Evolutionary conservation across 257 asterid genomes (phyloP).

Genomic region (Solanum tarapatanum): DNA sequence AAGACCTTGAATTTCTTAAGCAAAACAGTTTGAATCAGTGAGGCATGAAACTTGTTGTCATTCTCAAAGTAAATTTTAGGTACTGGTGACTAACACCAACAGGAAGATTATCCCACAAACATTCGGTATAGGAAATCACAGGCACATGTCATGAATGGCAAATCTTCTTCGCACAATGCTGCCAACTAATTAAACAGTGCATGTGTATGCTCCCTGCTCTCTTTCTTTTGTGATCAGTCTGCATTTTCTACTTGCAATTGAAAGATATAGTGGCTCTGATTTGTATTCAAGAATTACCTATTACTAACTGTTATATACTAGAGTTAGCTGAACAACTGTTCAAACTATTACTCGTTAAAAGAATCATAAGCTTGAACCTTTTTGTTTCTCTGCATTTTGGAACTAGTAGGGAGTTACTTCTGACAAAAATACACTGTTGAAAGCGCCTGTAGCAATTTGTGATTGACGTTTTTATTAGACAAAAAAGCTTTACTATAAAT

Average conservation of each 20-base stretch:
- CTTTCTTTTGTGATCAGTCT: background rate
- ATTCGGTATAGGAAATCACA: background rate
- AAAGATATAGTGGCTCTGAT: background rate
- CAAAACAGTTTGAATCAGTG: conserved; percentile 9
- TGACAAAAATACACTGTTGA: background rate
- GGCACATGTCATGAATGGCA: background rate
- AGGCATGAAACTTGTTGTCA: background rate
- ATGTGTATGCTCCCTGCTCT: background rate
- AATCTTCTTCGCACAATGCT: background rate
- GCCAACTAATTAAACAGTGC: background rate
- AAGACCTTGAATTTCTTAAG: conserved; percentile 75
- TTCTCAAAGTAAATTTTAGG: background rate
- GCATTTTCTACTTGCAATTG: background rate
- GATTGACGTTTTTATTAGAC: background rate
- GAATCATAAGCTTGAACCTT: background rate
- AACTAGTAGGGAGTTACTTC: background rate
- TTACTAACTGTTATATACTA: background rate
- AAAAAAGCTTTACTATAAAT: background rate
- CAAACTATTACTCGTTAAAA: background rate
- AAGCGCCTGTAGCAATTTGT: background rate
- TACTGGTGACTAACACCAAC: background rate
- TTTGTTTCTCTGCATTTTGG: background rate
- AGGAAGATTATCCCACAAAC: background rate
- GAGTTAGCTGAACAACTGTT: background rate
- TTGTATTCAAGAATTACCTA: background rate